Evolutionary conservation across 306 rosid species (phyloP), one percentile per base, ranked within the genome.

Genomic region (Cercis canadensis): DNA sequence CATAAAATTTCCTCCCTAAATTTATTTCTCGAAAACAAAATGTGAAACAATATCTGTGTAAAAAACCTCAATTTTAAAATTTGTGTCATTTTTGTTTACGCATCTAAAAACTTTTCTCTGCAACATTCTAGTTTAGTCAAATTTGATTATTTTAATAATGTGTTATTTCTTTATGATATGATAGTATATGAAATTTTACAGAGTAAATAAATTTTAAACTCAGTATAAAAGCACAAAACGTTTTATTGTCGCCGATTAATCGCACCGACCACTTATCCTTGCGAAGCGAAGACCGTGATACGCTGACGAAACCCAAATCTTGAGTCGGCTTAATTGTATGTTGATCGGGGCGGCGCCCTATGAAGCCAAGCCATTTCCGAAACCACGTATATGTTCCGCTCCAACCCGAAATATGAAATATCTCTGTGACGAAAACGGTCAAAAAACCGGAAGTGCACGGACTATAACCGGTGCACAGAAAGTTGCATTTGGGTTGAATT

Each of bases 401-500:
- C 65, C 14, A 62, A 50, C 10, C 10, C 2, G 19, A 67, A 13
- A 51, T 76, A 62, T 60, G 29, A 67, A 13, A 51, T 76, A 62
- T 60, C 58, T 64, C 7, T 29, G 31, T 36, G 11, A 62, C 46
- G 7, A 76, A 37, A 84, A 80, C 85, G 80, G 82, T 81, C 62
- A 56, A 77, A 84, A 69, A 75, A 77, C 86, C 75, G 84, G 81
- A 57, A 72, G 70, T 43, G 0, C 44, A 76, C 76, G 18, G 82
- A 79, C 56, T 45, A 67, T 70, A 77, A 60, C 82, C 75, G 78
- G 87, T 80, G 24, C 6, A 12, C 34, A 9, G 8, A 36, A 77
- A 76, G 24, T 55, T 83, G 75, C 90, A 89, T 90, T 85, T 85
- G 76, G 66, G 9, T 72, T 74, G 84, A 70, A 90, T 86, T 89